These are phyloP conservation scores for Ceratobasidium sp. DNA, from an alignment of 1,284 basidiomycete species.

Conservation along the genomic window DNA sequence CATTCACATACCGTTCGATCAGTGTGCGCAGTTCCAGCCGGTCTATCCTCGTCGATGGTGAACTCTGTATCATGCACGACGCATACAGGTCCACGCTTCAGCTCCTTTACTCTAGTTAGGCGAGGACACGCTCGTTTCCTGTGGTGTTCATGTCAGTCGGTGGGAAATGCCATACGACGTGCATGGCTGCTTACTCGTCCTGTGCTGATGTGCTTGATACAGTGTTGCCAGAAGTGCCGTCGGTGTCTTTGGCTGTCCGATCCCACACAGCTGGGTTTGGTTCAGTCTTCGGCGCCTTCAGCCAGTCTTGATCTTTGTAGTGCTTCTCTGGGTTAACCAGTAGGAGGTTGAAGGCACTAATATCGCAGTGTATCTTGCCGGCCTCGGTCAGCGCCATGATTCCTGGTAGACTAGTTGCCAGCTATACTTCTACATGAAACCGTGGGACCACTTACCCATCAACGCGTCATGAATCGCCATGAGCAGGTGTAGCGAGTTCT, in stretches of 20 bases:
- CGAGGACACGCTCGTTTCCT: background rate
- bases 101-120: background rate
- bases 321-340: background rate
- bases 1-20: slow-evolving; percentile 11
- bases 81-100: background rate
- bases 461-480: slow-evolving; percentile 20
- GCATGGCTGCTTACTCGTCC: background rate
- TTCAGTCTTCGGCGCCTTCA: background rate
- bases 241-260: background rate
- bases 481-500: slow-evolving; percentile 6
- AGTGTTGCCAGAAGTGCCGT: background rate
- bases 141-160: background rate
- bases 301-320: background rate
- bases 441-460: background rate
- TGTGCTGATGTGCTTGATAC: no score
- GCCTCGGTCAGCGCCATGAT: slow-evolving; percentile 22
- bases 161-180: background rate
- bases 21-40: background rate
- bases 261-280: background rate
- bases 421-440: background rate
- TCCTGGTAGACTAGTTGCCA: background rate
- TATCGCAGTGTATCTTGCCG: slow-evolving; percentile 18
- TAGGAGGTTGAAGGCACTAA: slow-evolving; percentile 12
- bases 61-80: slow-evolving; percentile 28
- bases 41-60: background rate